Percentiles rank a stretch among this genome's conserved stretches.
phyloP scores from a whole-genome alignment of 306 rosid genomes.

The Oemleria cerasiformis region DNA sequence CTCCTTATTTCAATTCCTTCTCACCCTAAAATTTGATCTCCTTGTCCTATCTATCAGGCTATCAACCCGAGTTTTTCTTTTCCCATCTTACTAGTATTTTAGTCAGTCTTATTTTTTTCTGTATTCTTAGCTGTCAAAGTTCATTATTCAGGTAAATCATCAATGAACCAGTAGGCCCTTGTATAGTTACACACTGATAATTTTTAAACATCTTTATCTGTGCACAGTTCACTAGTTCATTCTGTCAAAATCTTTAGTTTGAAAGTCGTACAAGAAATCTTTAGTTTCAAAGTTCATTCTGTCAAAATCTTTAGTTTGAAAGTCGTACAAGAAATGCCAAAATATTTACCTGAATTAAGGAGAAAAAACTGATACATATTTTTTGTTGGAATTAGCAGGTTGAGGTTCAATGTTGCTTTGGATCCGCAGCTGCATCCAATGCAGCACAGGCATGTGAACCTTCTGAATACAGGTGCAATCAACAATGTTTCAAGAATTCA shows the following conservation, averaged over 20 bases:
- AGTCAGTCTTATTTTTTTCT: not conserved
- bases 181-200: not conserved
- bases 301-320: not conserved
- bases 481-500: not conserved
- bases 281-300: no score
- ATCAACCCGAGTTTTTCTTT: not conserved
- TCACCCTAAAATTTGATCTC: no score
- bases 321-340: not conserved
- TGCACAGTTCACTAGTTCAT: no score
- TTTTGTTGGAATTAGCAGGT: conserved; percentile 3
- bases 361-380: not conserved
- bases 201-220: no score
- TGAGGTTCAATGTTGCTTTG: not conserved
- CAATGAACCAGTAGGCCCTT: no score
- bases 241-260: not conserved
- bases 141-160: no score
- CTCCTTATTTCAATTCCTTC: no score
- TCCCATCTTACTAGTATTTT: not conserved
- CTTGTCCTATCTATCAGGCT: no score
- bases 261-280: not conserved
- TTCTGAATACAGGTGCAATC: conserved; percentile 12
- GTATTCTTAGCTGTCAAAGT: not conserved
- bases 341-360: no score
- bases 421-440: conserved; percentile 3
- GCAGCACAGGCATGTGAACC: conserved; percentile 12